Conservation (phyloP, 1,139 yeast species). For the Scheffersomyces cryptocercus region DNA sequence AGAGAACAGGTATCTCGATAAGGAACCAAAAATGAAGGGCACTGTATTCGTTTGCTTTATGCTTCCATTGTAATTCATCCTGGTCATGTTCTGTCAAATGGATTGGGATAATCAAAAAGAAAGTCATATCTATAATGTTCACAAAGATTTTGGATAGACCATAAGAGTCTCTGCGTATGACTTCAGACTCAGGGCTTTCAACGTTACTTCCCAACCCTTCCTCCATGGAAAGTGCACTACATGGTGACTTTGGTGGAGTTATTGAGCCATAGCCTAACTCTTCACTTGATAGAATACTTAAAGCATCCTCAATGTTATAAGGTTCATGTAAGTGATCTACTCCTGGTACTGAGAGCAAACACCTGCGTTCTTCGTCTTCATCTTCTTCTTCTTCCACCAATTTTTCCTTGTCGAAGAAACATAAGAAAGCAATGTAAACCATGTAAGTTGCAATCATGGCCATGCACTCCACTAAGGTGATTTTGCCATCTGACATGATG, state of each 20-base stretch:
- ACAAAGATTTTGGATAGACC: constrained; percentile 17
- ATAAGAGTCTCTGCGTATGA: constrained; percentile 10
- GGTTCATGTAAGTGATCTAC: constrained; percentile 11
- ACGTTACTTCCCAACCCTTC: neutral
- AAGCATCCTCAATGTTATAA: constrained; percentile 28
- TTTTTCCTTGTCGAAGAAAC: constrained; percentile 8
- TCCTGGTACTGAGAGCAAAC: neutral
- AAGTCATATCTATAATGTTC: constrained; percentile 17
- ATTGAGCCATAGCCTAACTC: constrained; percentile 8
- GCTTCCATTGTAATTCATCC: constrained; percentile 4
- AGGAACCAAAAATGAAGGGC: constrained; percentile 21
- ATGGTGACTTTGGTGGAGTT: constrained; percentile 8
- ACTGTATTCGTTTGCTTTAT: constrained; percentile 2
- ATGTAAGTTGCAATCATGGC: constrained; percentile 43
- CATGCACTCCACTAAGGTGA: constrained; percentile 47
- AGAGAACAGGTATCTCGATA: constrained; percentile 18
- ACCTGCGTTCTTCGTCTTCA: neutral
- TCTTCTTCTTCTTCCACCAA: constrained; percentile 4
- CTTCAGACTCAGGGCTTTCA: constrained; percentile 1
- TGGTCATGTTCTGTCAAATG: constrained; percentile 4
- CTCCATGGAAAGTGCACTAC: neutral
- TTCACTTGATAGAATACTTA: constrained; percentile 23
- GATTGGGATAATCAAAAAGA: constrained; percentile 24
- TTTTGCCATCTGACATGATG: constrained; percentile 52
- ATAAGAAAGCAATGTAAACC: constrained; percentile 28